phyloP scores from a whole-genome alignment of 345 rosid species.

The Gossypioides kirkii region DNA sequence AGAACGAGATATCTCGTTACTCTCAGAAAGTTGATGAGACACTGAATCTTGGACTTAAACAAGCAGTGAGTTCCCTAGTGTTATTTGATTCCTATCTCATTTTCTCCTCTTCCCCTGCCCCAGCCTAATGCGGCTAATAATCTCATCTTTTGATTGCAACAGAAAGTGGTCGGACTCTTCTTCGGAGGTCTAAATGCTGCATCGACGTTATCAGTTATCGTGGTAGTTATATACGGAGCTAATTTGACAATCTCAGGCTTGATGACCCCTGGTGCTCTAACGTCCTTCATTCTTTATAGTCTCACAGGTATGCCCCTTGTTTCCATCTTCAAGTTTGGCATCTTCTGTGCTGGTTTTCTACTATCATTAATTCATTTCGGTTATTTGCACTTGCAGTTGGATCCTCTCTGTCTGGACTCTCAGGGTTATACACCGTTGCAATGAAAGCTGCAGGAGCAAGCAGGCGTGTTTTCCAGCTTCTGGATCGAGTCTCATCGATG shows the following conservation, averaged over 20 bases:
- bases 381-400: slow-evolving; percentile 10
- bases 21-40: slow-evolving; percentile 85
- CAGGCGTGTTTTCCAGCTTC: slow-evolving; percentile 17
- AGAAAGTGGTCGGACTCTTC: slow-evolving; percentile 74
- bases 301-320: slow-evolving; percentile 62
- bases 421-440: slow-evolving; percentile 2
- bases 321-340: background rate
- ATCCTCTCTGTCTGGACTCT: slow-evolving; percentile 12
- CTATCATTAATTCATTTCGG: background rate
- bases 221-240: slow-evolving; percentile 88
- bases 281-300: slow-evolving; percentile 95
- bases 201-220: slow-evolving; percentile 73
- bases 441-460: slow-evolving; percentile 19
- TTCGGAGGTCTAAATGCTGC: slow-evolving; percentile 89
- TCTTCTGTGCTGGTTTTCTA: background rate
- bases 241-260: slow-evolving; percentile 76
- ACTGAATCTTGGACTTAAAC: slow-evolving; percentile 73
- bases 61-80: slow-evolving; percentile 60
- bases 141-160: slow-evolving; percentile 16
- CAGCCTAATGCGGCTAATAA: background rate
- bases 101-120: background rate
- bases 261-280: slow-evolving; percentile 83
- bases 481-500: slow-evolving; percentile 49
- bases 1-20: slow-evolving; percentile 56
- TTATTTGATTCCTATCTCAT: slow-evolving; percentile 10